Conservation (phyloP, 1,284 basidiomycete species). For the Ceratobasidium sp. region DNA sequence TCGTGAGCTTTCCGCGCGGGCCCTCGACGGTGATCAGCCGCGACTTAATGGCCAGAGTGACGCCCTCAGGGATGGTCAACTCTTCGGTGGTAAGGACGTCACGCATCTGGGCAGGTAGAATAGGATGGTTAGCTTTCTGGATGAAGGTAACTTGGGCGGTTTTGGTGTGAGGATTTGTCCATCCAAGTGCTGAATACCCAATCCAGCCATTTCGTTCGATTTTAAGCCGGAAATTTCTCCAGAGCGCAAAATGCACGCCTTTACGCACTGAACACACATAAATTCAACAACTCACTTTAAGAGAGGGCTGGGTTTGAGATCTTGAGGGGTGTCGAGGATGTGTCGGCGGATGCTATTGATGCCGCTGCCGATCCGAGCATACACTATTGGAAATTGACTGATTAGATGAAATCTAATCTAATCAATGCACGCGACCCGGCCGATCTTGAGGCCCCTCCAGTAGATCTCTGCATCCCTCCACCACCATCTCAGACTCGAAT, state of each 20-base stretch:
- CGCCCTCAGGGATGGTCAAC: slow-evolving; percentile 88
- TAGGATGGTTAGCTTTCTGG: slow-evolving; percentile 7
- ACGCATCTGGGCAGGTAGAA: slow-evolving; percentile 74
- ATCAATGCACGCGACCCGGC: background rate
- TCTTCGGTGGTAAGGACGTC: slow-evolving; percentile 95
- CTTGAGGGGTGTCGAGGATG: slow-evolving; percentile 40
- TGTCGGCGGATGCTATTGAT: slow-evolving; percentile 20
- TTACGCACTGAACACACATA: background rate
- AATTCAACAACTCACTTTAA: slow-evolving; percentile 38
- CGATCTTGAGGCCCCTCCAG: background rate
- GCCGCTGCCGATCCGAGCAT: slow-evolving; percentile 6
- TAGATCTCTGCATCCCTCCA: slow-evolving; percentile 9
- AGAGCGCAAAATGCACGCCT: background rate
- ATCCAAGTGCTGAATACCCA: slow-evolving; percentile 10
- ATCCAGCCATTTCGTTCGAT: slow-evolving; percentile 11
- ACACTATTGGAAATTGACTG: slow-evolving; percentile 12
- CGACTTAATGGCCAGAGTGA: slow-evolving; percentile 89
- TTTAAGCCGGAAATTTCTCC: background rate
- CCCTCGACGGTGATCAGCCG: slow-evolving; percentile 91
- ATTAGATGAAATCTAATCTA: slow-evolving; percentile 30
- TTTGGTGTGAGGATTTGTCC: slow-evolving; percentile 5
- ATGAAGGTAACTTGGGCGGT: background rate
- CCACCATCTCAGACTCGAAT: background rate
- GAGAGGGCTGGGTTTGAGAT: slow-evolving; percentile 25
- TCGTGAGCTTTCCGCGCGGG: slow-evolving; percentile 89